These are phyloP conservation scores for Beauveria rudraprayagi DNA, from an alignment of 2,329 filamentous ascomycete genomes.

Conservation along the genomic window DNA sequence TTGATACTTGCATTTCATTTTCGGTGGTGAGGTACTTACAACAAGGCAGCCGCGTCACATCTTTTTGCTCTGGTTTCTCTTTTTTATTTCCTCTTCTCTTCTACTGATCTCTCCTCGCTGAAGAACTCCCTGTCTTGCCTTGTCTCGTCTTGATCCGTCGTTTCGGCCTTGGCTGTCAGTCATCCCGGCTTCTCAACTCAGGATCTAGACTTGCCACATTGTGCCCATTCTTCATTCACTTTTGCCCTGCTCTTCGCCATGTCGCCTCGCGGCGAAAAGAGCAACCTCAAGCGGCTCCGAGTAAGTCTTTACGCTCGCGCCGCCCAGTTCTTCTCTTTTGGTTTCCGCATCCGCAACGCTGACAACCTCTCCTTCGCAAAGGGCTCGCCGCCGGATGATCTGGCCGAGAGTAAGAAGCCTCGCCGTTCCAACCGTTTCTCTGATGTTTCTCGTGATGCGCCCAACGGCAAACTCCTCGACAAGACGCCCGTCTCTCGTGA, in stretches of 20 bases:
- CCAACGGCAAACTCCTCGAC: constrained; percentile 21
- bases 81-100: background rate
- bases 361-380: constrained; percentile 26
- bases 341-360: constrained; percentile 17
- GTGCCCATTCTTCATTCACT: background rate
- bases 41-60: background rate
- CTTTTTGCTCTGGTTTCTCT: background rate
- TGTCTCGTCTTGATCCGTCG: background rate
- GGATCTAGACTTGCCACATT: background rate
- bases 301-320: constrained; percentile 39
- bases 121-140: background rate
- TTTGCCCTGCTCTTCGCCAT: constrained; percentile 28
- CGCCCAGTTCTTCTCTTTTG: constrained; percentile 4
- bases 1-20: background rate
- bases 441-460: constrained; percentile 24
- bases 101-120: background rate
- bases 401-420: constrained; percentile 70
- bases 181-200: constrained; percentile 3
- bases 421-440: constrained; percentile 64
- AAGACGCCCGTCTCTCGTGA: constrained; percentile 55
- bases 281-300: constrained; percentile 73
- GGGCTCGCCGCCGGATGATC: constrained; percentile 58
- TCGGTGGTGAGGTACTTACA: background rate
- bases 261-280: constrained; percentile 62
- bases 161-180: constrained; percentile 4